phyloP scores from a whole-genome alignment of 192 early-diverging fungal genomes.

The Umbelopsis ramanniana region DNA sequence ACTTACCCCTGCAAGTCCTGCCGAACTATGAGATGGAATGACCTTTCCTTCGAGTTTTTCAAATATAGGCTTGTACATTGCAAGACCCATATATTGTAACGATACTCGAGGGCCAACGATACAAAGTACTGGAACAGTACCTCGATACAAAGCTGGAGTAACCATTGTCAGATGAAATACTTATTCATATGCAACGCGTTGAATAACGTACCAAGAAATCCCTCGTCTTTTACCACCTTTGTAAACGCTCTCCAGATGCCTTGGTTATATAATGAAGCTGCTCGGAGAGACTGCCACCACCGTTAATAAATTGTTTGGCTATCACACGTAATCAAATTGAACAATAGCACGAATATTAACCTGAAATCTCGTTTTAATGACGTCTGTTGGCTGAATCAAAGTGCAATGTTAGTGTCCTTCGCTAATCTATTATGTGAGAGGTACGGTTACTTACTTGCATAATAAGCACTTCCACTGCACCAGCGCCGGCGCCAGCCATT shows the following conservation, averaged over 20 bases:
- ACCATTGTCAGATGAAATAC: too few species aligned
- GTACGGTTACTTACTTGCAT: conserved; percentile 41
- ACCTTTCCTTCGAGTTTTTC: conserved; percentile 43
- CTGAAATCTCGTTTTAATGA: conserved; percentile 50
- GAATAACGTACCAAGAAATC: conserved; percentile 34
- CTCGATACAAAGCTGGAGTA: conserved; percentile 41
- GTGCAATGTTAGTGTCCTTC: background rate
- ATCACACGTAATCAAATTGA: background rate
- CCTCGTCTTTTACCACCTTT: conserved; percentile 39
- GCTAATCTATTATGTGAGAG: background rate
- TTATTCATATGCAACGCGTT: too few species aligned
- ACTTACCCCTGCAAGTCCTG: conserved; percentile 45
- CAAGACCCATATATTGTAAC: conserved; percentile 46
- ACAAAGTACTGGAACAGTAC: conserved; percentile 45
- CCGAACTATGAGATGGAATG: conserved; percentile 42
- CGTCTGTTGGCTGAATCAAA: conserved; percentile 44
- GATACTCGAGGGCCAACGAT: conserved; percentile 49
- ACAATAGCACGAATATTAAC: conserved; percentile 12
- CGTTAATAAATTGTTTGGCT: background rate
- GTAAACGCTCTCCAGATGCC: conserved; percentile 40
- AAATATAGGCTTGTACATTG: conserved; percentile 51
- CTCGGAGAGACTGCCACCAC: conserved; percentile 37
- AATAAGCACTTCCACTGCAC: conserved; percentile 42
- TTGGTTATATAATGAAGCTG: conserved; percentile 36
- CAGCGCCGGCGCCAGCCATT: conserved; percentile 47